Conservation (phyloP, 257 asterid species). For the Solanum rostratum region DNA sequence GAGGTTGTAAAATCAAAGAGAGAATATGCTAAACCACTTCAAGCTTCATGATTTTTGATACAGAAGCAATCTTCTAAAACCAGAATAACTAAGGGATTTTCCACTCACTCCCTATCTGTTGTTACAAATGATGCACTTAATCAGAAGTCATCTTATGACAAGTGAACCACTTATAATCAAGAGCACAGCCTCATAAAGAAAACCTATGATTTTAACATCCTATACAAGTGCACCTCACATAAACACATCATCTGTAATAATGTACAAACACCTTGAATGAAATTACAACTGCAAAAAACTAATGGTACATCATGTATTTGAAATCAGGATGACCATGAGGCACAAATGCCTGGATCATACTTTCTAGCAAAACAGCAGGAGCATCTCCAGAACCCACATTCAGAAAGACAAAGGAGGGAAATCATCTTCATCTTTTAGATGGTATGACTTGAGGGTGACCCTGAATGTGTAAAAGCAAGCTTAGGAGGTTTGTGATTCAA, state of each 20-base stretch:
- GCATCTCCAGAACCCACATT: conserved; percentile 5
- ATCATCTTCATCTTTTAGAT: conserved; percentile 66
- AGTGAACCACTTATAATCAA: neutral
- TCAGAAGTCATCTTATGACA: neutral
- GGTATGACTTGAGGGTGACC: conserved; percentile 48
- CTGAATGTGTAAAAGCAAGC: conserved; percentile 37
- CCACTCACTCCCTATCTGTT: neutral
- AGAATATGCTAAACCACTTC: neutral
- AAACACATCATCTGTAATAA: neutral
- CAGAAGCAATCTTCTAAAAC: neutral
- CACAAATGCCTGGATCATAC: conserved; percentile 21
- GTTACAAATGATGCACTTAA: neutral
- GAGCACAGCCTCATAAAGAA: neutral
- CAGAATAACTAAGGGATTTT: neutral
- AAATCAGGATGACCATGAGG: conserved; percentile 20
- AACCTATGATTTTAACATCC: neutral
- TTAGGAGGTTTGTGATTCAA: neutral
- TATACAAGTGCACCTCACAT: conserved; percentile 1
- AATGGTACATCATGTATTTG: neutral
- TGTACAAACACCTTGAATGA: conserved; percentile 10
- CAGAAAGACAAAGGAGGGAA: conserved; percentile 67
- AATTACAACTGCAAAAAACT: neutral
- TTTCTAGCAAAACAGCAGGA: neutral
- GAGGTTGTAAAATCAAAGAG: neutral
- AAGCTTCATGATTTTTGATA: neutral